Evolutionary conservation across 345 rosid genomes (phyloP), one percentile per base, ranked within the genome.

Genomic region (Rhodomyrtus tomentosa): DNA sequence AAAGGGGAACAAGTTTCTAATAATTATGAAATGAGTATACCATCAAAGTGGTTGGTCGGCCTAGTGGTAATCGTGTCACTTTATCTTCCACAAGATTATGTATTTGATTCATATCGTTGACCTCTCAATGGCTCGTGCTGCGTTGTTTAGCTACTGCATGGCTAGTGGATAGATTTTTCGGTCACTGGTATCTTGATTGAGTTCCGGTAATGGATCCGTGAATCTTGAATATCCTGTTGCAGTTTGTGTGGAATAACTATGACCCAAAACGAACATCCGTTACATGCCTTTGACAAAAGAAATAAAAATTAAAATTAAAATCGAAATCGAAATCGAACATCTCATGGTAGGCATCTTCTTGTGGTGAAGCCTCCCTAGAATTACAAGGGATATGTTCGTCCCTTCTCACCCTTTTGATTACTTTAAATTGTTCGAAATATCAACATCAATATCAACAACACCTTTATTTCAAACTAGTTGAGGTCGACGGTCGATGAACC

Each of bases 31-130:
- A 58, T 13, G 1, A 4, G 1, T 15, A 27, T 27, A 59, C 40
- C 38, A 59, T 6, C 9, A 59, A 29, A 59, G 3, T 59, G 2
- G 21, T 59, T 3, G 36, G 18, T 7, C 4, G 36, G 18, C 8
- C 4, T 13, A 5, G 1, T 13, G 1, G 6, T 1, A 58, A 58
- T 0, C 0, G 14, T 6, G 36, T 58, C 0, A n/a, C 3, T 6
- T 6, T n/a, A 2, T 14, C 15, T 59, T 59, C 7, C 5, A 29
- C 0, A 29, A 59, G 1, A 29, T 59, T 2, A 59, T 7, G 1
- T 14, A 1, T 59, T 27, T 3, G 2, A 58, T n/a, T n/a, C 10
- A 27, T 7, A 27, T 58, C 1, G 0, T 27, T 3, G 27, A 58
- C 0, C 16, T 25, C 7, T n/a, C 29, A 58, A 6, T 58, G 36